A percentile compares a stretch with the other conserved stretches of the same genome.
Evolutionary conservation across 352 stramenopile species (phyloP).

Genomic region (Phytophthora hybrid): DNA sequence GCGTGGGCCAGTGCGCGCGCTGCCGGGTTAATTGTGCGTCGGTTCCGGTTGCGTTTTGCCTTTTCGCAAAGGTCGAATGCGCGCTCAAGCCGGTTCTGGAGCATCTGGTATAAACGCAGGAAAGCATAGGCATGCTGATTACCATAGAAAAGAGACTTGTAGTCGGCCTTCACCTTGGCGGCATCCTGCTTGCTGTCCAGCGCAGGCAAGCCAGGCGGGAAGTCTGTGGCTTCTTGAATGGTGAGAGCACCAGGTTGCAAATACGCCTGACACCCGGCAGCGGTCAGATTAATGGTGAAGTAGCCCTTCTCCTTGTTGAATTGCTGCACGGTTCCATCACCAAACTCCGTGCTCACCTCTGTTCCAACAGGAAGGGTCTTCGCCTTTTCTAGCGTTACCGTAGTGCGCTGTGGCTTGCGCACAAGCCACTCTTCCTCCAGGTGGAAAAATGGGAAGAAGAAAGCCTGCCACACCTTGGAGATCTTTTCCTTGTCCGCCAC

Average conservation of each 20-base stretch:
- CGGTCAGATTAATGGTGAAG: slow-evolving; percentile 73
- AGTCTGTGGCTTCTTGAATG: slow-evolving; percentile 79
- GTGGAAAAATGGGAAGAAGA: slow-evolving; percentile 90
- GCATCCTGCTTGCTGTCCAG: slow-evolving; percentile 72
- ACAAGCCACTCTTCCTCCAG: slow-evolving; percentile 86
- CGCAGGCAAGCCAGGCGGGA: slow-evolving; percentile 67
- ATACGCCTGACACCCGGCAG: slow-evolving; percentile 67
- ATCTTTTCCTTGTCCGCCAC: slow-evolving; percentile 88
- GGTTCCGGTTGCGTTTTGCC: slow-evolving; percentile 84
- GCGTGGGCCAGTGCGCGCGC: slow-evolving; percentile 79
- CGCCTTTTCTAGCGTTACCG: slow-evolving; percentile 67
- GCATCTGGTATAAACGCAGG: slow-evolving; percentile 89
- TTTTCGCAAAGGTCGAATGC: slow-evolving; percentile 89
- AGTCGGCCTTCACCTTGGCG: slow-evolving; percentile 44
- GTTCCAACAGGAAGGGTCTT: slow-evolving; percentile 72
- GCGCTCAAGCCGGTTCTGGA: slow-evolving; percentile 86
- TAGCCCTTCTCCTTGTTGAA: slow-evolving; percentile 72
- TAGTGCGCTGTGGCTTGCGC: slow-evolving; percentile 76
- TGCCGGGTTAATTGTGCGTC: slow-evolving; percentile 90
- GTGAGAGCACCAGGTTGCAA: slow-evolving; percentile 80
- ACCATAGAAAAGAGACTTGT: slow-evolving; percentile 74
- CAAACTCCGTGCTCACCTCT: slow-evolving; percentile 84
- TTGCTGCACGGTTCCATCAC: slow-evolving; percentile 82
- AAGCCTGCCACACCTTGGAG: slow-evolving; percentile 82
- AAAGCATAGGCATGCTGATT: slow-evolving; percentile 92